These are phyloP conservation scores for Colletotrichum sp. DNA, from an alignment of 2,329 filamentous ascomycete genomes.

Conservation along the genomic window DNA sequence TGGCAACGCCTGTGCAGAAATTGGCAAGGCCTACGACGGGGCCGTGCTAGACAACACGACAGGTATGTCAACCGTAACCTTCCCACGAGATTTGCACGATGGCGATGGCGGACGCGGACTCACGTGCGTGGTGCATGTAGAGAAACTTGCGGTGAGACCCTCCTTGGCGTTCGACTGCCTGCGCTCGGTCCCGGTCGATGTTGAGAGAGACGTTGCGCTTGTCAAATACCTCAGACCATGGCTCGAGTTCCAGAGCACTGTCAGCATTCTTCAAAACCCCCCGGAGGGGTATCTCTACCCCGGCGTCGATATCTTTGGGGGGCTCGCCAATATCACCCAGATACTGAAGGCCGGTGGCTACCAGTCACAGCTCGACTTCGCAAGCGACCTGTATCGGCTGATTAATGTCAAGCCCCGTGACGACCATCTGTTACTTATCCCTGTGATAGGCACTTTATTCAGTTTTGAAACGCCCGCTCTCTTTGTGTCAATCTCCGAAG, in stretches of 20 bases:
- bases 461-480: conserved; percentile 2
- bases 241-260: conserved; percentile 24
- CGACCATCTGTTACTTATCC: conserved; percentile 18
- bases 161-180: conserved; percentile 24
- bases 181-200: conserved; percentile 20
- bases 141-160: conserved; percentile 11
- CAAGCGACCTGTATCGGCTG: conserved; percentile 22
- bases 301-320: conserved; percentile 24
- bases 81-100: too few relatives aligned
- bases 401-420: conserved; percentile 18
- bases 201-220: conserved; percentile 13
- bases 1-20: not conserved
- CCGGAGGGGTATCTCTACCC: conserved; percentile 25
- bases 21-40: not conserved
- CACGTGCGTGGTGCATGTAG: not conserved
- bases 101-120: too few relatives aligned
- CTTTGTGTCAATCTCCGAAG: conserved; percentile 23
- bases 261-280: conserved; percentile 22
- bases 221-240: conserved; percentile 23
- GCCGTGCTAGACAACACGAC: not conserved
- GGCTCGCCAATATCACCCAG: conserved; percentile 21
- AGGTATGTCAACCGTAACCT: not conserved
- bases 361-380: conserved; percentile 22
- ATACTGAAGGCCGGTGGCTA: conserved; percentile 18
- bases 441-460: conserved; percentile 11